Evolutionary conservation across 805 yeast genomes (phyloP).

Genomic region (Ogataea pini): DNA sequence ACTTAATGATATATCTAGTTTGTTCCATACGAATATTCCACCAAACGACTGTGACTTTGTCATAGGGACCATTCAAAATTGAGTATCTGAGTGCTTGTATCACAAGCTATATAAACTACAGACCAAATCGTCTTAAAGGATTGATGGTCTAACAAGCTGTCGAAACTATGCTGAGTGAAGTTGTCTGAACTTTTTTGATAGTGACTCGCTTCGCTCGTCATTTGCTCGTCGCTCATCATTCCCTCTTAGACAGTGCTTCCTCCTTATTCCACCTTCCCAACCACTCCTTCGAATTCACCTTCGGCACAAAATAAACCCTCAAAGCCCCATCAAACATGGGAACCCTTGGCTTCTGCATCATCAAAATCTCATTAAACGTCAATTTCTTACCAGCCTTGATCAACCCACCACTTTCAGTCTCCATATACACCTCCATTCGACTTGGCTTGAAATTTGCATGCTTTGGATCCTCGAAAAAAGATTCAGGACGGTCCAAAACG

Average conservation of each 20-base stretch:
- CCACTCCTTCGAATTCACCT: constrained; percentile 65
- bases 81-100: too few relatives aligned
- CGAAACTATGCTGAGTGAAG: too few relatives aligned
- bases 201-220: neutral
- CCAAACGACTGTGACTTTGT: too few relatives aligned
- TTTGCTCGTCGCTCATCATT: neutral
- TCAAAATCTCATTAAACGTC: constrained; percentile 61
- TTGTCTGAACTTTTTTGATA: too few relatives aligned
- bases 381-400: constrained; percentile 82
- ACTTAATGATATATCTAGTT: too few relatives aligned
- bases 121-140: too few relatives aligned
- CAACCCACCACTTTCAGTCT: constrained; percentile 79
- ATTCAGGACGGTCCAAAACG: constrained; percentile 64
- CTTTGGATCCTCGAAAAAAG: constrained; percentile 65
- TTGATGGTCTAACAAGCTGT: too few relatives aligned
- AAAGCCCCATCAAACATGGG: constrained; percentile 78
- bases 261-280: constrained; percentile 63
- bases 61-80: too few relatives aligned
- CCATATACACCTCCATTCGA: constrained; percentile 74
- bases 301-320: constrained; percentile 79
- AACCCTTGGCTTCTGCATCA: constrained; percentile 60
- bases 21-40: too few relatives aligned
- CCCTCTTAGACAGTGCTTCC: constrained; percentile 42
- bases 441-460: constrained; percentile 60
- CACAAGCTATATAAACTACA: too few relatives aligned